Percentiles rank a stretch among this genome's conserved stretches.
These are phyloP conservation scores for Teunomyces panamensis DNA, from an alignment of 805 yeast species.

Conservation along the genomic window DNA sequence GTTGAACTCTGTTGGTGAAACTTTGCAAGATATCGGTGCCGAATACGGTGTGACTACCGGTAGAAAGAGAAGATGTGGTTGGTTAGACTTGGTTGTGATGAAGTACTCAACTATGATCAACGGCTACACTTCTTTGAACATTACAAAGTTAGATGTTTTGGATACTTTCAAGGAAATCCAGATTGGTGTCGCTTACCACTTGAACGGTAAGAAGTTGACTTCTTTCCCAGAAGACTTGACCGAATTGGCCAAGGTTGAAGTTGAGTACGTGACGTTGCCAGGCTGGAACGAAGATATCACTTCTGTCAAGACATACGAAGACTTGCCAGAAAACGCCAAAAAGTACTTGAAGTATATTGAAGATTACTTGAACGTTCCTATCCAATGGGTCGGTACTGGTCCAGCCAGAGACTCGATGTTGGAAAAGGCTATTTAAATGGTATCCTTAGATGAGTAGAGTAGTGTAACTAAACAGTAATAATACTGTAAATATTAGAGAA, in stretches of 20 bases:
- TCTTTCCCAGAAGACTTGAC: slow-evolving; percentile 92
- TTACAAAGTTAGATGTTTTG: slow-evolving; percentile 93
- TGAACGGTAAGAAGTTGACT: slow-evolving; percentile 70
- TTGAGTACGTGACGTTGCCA: slow-evolving; percentile 84
- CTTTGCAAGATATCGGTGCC: slow-evolving; percentile 86
- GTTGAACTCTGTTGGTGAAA: slow-evolving; percentile 80
- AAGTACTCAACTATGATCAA: slow-evolving; percentile 88
- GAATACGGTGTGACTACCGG: slow-evolving; percentile 99
- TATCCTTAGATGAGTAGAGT: background rate
- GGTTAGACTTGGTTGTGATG: slow-evolving; percentile 95
- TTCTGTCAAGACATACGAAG: slow-evolving; percentile 61
- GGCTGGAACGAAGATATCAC: slow-evolving; percentile 94
- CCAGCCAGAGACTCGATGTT: slow-evolving; percentile 95
- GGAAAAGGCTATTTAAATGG: slow-evolving; percentile 38
- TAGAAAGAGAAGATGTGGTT: slow-evolving; percentile 98
- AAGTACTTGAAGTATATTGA: slow-evolving; percentile 83
- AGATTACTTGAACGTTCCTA: slow-evolving; percentile 76
- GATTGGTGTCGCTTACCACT: slow-evolving; percentile 80
- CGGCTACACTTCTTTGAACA: slow-evolving; percentile 92
- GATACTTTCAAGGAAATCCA: slow-evolving; percentile 86
- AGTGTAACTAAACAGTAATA: background rate
- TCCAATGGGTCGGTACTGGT: slow-evolving; percentile 98
- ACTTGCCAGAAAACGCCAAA: slow-evolving; percentile 85
- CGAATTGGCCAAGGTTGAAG: slow-evolving; percentile 84
- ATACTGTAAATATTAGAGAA: background rate